Evolutionary conservation across 1,284 basidiomycete species (phyloP).

Genomic region (Trichosporon ovoides): DNA sequence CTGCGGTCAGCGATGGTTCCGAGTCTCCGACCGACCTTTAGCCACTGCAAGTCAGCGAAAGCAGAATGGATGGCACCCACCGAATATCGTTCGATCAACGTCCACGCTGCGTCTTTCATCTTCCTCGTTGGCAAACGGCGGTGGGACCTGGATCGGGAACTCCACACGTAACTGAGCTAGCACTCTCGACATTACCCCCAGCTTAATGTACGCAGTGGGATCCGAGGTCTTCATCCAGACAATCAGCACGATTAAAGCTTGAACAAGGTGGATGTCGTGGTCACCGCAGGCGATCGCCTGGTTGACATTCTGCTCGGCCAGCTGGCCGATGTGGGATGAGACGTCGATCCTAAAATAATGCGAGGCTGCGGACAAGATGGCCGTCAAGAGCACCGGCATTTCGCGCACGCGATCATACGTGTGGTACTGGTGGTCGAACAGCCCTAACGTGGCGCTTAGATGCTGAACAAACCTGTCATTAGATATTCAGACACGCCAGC

Average conservation of each 20-base stretch:
- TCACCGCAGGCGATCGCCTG: conserved; percentile 14
- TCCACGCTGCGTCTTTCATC: conserved; percentile 7
- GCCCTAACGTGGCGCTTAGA: neutral
- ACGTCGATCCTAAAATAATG: conserved; percentile 22
- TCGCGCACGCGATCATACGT: conserved; percentile 12
- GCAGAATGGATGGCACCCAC: conserved; percentile 1
- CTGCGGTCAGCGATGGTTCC: conserved; percentile 7
- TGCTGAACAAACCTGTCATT: neutral
- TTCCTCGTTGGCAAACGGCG: conserved; percentile 6
- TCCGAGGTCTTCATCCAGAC: conserved; percentile 20
- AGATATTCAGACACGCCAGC: neutral
- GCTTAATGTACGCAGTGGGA: conserved; percentile 21
- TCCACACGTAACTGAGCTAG: conserved; percentile 21
- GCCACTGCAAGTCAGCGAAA: neutral
- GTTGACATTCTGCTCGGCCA: conserved; percentile 20
- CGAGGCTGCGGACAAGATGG: conserved; percentile 24
- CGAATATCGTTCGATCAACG: conserved; percentile 10
- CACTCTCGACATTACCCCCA: conserved; percentile 27
- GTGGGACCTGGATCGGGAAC: neutral
- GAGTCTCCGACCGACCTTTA: neutral
- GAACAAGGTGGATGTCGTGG: conserved; percentile 16
- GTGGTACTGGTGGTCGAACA: conserved; percentile 17
- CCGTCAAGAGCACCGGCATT: conserved; percentile 19
- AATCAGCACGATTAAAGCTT: conserved; percentile 18
- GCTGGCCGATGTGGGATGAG: conserved; percentile 6